Evolutionary conservation across 345 rosid genomes (phyloP), one percentile per base, ranked within the genome.

Genomic region (Linum trigynum): DNA sequence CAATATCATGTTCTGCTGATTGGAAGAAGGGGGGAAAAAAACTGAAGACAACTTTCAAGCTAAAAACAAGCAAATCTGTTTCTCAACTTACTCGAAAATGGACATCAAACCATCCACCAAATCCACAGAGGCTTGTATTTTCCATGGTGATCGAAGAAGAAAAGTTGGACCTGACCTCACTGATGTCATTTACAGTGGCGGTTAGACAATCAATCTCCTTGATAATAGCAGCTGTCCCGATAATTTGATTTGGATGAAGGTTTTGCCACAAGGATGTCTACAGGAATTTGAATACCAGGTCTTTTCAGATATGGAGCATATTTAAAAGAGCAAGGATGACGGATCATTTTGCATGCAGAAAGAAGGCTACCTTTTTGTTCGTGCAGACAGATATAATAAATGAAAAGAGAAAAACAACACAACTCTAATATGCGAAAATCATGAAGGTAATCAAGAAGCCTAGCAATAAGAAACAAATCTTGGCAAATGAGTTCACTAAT

Each of bases 71-170:
- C 41, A 35, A 65, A 17, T 57, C 3, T 56, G 58, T 62, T 40
- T 65, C 59, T 51, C 68, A 64, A 81, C 94, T 85, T 77, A 91
- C 99, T 77, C 84, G 78, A 74, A 92, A 92, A 75, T 86, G 96
- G 78, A 92, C 97, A 75, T 92, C 98, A 59, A 92, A 92, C 98
- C 98, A 92, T 79, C 98, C 98, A 63, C 78, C 86, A 74, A 90
- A 90, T 51, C 95, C 98, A 67, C 85, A 85, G 39, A 92, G 86
- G 69, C 78, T 79, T 38, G 87, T 72, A 67, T 74, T 62, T 59
- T 71, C 78, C 69, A 69, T 56, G 55, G 63, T 79, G 68, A 90
- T 78, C 65, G 81, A 67, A 17, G 90, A 88, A 5, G 69, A 55
- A 65, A 88, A 81, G 43, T 69, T 83, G 45, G 99, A 85, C 63